Evolutionary conservation across 495 filamentous ascomycete genomes (phyloP).

Genomic region (Hypoxylon cercidicola): DNA sequence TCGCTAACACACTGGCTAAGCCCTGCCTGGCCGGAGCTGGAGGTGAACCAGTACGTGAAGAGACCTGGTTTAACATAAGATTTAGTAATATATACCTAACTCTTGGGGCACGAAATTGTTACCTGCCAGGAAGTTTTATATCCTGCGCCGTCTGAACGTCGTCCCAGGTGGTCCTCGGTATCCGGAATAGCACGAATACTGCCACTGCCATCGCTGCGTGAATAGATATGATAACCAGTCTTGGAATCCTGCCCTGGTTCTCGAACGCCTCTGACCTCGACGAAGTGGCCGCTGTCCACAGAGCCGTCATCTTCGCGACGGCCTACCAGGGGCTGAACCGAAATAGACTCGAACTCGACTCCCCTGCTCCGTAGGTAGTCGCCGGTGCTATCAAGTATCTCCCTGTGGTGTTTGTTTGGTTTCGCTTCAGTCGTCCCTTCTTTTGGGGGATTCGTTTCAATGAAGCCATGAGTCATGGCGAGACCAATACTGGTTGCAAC

Average conservation of each 20-base stretch:
- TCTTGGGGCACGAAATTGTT: no score
- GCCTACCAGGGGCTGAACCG: neutral
- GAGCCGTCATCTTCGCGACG: neutral
- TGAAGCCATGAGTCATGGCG: neutral
- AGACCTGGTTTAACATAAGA: neutral
- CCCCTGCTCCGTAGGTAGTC: neutral
- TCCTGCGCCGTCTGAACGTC: neutral
- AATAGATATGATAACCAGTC: neutral
- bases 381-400: neutral
- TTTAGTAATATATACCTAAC: neutral
- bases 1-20: neutral
- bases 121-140: neutral
- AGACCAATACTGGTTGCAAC: neutral
- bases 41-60: neutral
- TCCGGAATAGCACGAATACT: neutral
- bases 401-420: neutral
- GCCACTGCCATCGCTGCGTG: neutral
- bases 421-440: neutral
- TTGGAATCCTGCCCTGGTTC: neutral
- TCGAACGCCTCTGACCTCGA: neutral
- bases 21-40: neutral
- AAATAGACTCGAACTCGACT: neutral
- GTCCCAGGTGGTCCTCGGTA: neutral
- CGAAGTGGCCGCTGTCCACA: neutral
- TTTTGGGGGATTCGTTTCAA: neutral